These are phyloP conservation scores for Barnettozyma californica DNA, from an alignment of 805 yeast genomes.

Conservation along the genomic window DNA sequence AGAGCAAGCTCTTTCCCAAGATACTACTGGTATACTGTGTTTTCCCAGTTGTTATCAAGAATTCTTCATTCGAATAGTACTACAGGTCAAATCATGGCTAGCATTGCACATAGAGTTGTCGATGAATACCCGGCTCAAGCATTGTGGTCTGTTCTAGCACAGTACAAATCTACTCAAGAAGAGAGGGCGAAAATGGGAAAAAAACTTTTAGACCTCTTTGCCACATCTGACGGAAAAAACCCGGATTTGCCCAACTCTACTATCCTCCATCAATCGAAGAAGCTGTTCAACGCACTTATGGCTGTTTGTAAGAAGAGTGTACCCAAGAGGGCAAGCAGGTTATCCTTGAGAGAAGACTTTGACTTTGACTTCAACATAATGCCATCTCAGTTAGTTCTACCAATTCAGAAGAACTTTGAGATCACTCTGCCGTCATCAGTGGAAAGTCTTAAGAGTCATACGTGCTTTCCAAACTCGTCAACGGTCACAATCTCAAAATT, in stretches of 20 bases:
- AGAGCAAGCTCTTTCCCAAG: slow-evolving; percentile 43
- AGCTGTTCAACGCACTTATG: slow-evolving; percentile 25
- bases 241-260: slow-evolving; percentile 13
- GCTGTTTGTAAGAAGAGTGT: slow-evolving; percentile 22
- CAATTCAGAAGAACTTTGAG: slow-evolving; percentile 66
- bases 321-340: slow-evolving; percentile 11
- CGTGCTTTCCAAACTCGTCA: slow-evolving; percentile 40
- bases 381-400: slow-evolving; percentile 60
- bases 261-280: slow-evolving; percentile 19
- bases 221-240: slow-evolving; percentile 21
- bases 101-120: slow-evolving; percentile 54
- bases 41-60: slow-evolving; percentile 83
- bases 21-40: slow-evolving; percentile 71
- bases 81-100: slow-evolving; percentile 50
- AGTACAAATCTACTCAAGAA: slow-evolving; percentile 51
- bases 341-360: slow-evolving; percentile 35
- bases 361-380: slow-evolving; percentile 35
- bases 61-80: slow-evolving; percentile 55
- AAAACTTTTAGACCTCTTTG: slow-evolving; percentile 33
- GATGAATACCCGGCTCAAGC: slow-evolving; percentile 73
- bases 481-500: slow-evolving; percentile 55
- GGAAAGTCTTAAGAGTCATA: slow-evolving; percentile 34
- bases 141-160: slow-evolving; percentile 78
- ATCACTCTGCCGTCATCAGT: slow-evolving; percentile 53
- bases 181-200: slow-evolving; percentile 43